Conservation (phyloP, 2,329 filamentous ascomycete genomes). For the Pseudocercospora eumusae region DNA sequence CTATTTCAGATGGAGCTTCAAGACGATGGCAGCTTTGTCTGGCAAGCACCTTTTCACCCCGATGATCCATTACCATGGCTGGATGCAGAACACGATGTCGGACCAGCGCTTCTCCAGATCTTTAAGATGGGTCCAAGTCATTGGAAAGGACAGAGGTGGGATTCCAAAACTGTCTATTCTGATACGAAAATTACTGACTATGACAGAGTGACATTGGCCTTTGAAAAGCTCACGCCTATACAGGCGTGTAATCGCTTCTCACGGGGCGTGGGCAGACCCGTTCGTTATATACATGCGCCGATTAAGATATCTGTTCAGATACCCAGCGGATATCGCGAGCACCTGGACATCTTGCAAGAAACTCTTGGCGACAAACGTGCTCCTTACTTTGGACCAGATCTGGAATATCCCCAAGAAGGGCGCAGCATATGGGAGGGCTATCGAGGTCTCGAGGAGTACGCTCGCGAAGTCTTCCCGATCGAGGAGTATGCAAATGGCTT, state of each 20-base stretch:
- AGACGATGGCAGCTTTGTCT: conserved; percentile 80
- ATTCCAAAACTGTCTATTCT: conserved; percentile 9
- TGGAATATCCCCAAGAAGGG: conserved; percentile 68
- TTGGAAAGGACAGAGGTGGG: conserved; percentile 73
- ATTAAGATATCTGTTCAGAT: conserved; percentile 86
- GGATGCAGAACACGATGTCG: conserved; percentile 94
- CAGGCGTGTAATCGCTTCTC: conserved; percentile 82
- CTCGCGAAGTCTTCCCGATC: conserved; percentile 86
- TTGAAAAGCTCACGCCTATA: conserved; percentile 79
- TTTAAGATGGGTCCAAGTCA: conserved; percentile 89
- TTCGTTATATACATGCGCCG: conserved; percentile 73
- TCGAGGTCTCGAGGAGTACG: conserved; percentile 89
- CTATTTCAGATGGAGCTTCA: conserved; percentile 93
- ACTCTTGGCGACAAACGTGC: conserved; percentile 61
- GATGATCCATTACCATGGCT: conserved; percentile 90
- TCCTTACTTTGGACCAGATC: conserved; percentile 63
- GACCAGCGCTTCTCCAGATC: conserved; percentile 85
- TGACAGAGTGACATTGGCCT: conserved; percentile 78
- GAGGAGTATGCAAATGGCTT: conserved; percentile 93
- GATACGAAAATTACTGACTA: conserved; percentile 4
- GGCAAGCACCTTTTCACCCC: conserved; percentile 92
- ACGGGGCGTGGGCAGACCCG: conserved; percentile 73
- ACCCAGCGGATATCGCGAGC: conserved; percentile 82
- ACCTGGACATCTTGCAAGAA: conserved; percentile 68
- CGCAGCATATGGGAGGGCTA: conserved; percentile 88